Conservation (phyloP, 768 basidiomycete genomes). For the Amanita brunnescens region DNA sequence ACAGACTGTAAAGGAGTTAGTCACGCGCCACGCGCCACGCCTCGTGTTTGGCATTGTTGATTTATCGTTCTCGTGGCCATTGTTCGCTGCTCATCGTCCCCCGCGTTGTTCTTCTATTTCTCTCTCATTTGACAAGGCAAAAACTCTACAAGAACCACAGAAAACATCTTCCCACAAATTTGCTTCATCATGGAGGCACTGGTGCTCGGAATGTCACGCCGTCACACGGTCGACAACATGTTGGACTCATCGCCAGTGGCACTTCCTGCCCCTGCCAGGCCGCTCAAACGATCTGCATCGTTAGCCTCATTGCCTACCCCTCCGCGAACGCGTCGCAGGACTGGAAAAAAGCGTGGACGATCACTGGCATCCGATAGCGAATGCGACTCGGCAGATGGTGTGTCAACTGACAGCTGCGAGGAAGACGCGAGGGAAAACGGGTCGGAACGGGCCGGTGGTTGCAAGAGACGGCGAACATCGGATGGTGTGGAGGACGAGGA, state of each 20-base stretch:
- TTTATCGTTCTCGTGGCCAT: too few species aligned
- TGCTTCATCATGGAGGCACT: too few species aligned
- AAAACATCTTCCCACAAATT: too few species aligned
- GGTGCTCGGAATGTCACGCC: too few species aligned
- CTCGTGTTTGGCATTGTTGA: too few species aligned
- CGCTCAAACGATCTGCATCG: constrained; percentile 57
- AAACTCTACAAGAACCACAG: too few species aligned
- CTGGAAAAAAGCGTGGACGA: constrained; percentile 26
- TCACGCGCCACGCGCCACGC: too few species aligned
- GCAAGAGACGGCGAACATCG: constrained; percentile 32
- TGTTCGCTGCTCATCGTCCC: too few species aligned
- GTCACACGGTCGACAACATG: too few species aligned
- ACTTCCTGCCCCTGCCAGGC: constrained; percentile 24
- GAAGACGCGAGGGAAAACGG: constrained; percentile 28
- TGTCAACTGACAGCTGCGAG: constrained; percentile 10
- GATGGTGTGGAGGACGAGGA: constrained; percentile 36
- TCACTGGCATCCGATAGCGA: constrained; percentile 35
- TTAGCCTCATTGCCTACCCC: constrained; percentile 59
- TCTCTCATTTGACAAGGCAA: too few species aligned
- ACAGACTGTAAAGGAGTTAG: too few species aligned
- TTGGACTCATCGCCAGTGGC: constrained; percentile 26
- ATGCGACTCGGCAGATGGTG: constrained; percentile 27
- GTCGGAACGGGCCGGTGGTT: constrained; percentile 15
- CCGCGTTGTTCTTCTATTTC: too few species aligned
- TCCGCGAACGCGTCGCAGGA: constrained; percentile 48